Percentiles rank a stretch among this genome's conserved stretches.
Evolutionary conservation across 306 rosid species (phyloP).

Genomic region (Medicago truncatula): MtrunA17r5.0-ANR NC_053045.1:57713501-57714000

Average conservation of each 20-base stretch:
- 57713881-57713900: slow-evolving; percentile 91
- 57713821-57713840: slow-evolving; percentile 85
- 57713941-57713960: slow-evolving; percentile 94
- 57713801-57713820: slow-evolving; percentile 87
- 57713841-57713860: slow-evolving; percentile 78
- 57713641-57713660: background rate
- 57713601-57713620: background rate
- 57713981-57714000: slow-evolving; percentile 87
- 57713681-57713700: slow-evolving; percentile 8
- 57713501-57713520: too few species aligned
- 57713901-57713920: slow-evolving; percentile 86
- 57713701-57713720: background rate
- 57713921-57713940: slow-evolving; percentile 77
- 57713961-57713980: slow-evolving; percentile 89
- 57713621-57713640: slow-evolving; percentile 4
- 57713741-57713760: slow-evolving; percentile 14
- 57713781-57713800: slow-evolving; percentile 89
- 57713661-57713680: background rate
- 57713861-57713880: slow-evolving; percentile 88
- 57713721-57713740: slow-evolving; percentile 11
- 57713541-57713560: too few species aligned
- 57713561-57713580: background rate
- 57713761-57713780: slow-evolving; percentile 85
- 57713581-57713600: background rate
- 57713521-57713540: too few species aligned